Percentiles rank a stretch among this genome's conserved stretches.
phyloP scores from a whole-genome alignment of 257 asterid species.

The Capsicum baccatum region DNA sequence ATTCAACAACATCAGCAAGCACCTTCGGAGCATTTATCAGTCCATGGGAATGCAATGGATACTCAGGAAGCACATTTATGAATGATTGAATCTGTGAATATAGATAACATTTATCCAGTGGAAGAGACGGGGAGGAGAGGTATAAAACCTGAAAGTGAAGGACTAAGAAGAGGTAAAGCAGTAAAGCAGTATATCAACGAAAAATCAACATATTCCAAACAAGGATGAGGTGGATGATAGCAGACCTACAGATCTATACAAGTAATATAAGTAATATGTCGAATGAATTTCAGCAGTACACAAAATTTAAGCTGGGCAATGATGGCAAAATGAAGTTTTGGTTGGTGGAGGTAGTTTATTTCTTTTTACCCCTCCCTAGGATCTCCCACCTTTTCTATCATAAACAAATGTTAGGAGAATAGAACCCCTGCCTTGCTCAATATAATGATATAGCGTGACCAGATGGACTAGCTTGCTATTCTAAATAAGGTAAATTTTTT shows the following conservation, averaged over 20 bases:
- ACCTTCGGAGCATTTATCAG: slow-evolving; percentile 78
- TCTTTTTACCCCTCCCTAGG: too few species aligned
- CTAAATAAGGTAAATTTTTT: too few species aligned
- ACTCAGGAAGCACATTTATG: slow-evolving; percentile 59
- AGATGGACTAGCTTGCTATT: too few species aligned
- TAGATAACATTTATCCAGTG: slow-evolving; percentile 19
- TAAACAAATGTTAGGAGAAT: too few species aligned
- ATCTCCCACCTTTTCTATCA: too few species aligned
- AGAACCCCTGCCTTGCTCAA: too few species aligned
- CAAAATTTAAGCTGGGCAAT: too few species aligned
- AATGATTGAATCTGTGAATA: slow-evolving; percentile 66
- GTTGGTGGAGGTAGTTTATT: too few species aligned
- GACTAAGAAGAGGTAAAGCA: not conserved
- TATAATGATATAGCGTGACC: too few species aligned
- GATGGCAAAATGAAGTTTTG: too few species aligned
- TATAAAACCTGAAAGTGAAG: slow-evolving; percentile 19
- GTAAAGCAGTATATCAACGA: not conserved
- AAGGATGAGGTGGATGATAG: slow-evolving; percentile 33
- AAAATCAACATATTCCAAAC: not conserved
- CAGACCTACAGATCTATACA: slow-evolving; percentile 14
- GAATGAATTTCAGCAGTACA: not conserved
- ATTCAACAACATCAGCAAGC: slow-evolving; percentile 86
- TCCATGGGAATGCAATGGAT: slow-evolving; percentile 85
- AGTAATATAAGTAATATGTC: not conserved
- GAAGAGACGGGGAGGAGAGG: slow-evolving; percentile 12